Percentiles rank a stretch among this genome's conserved stretches.
Evolutionary conservation across 1,284 basidiomycete species (phyloP).

Genomic region (Coniferiporia sulphurascens): DNA sequence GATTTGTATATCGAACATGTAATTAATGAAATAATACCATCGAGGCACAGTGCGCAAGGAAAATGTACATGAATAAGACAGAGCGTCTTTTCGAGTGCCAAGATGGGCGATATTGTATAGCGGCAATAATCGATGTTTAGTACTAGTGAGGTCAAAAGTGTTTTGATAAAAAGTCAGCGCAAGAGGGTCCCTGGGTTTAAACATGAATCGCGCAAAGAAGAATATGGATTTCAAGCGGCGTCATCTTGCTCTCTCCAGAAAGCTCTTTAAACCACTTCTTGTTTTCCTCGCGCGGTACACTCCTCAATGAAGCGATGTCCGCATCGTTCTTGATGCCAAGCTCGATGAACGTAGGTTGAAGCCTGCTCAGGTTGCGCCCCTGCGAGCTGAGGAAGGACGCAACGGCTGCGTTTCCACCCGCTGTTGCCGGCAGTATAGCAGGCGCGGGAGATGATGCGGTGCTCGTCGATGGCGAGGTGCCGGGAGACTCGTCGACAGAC

Average conservation of each 20-base stretch:
- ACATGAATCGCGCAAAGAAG: not conserved
- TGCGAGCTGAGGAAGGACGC: not conserved
- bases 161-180: too few relatives aligned
- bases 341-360: not conserved
- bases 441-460: not conserved
- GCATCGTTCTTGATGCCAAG: not conserved
- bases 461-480: too few relatives aligned
- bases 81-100: too few relatives aligned
- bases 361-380: not conserved
- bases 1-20: too few relatives aligned
- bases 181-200: not conserved
- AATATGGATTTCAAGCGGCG: not conserved
- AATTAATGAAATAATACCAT: too few relatives aligned
- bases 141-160: too few relatives aligned
- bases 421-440: not conserved
- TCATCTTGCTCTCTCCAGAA: not conserved
- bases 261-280: not conserved
- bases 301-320: not conserved
- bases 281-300: not conserved
- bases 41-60: too few relatives aligned
- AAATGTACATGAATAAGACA: too few relatives aligned
- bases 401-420: not conserved
- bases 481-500: too few relatives aligned
- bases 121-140: too few relatives aligned
- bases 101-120: too few relatives aligned